Evolutionary conservation across 108 stramenopile genomes (phyloP).

Genomic region (Bacterosira constricta): DNA sequence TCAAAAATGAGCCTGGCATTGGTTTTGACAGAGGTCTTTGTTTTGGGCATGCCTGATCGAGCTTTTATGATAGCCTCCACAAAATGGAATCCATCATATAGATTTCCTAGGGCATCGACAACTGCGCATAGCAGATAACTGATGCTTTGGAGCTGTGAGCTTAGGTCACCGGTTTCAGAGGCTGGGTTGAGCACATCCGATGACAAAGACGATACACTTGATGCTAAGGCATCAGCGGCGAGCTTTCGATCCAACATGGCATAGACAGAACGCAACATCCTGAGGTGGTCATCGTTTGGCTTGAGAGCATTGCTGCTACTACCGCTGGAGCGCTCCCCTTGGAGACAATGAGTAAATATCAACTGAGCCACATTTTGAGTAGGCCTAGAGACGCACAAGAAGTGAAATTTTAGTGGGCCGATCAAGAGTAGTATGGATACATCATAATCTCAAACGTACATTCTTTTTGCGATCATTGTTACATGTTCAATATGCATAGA

Average conservation of each 20-base stretch:
- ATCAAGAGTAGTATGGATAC: no score
- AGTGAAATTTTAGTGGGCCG: no score
- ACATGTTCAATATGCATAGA: constrained; percentile 72
- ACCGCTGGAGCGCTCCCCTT: constrained; percentile 32
- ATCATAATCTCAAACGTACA: constrained; percentile 13
- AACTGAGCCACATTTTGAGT: constrained; percentile 54
- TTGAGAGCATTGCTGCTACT: neutral
- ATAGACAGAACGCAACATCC: constrained; percentile 65
- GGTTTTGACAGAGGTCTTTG: constrained; percentile 34
- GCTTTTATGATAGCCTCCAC: constrained; percentile 49
- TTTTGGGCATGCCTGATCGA: constrained; percentile 22
- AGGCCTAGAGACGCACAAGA: constrained; percentile 37
- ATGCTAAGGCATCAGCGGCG: constrained; percentile 36
- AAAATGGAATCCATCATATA: constrained; percentile 57
- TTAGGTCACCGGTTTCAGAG: neutral
- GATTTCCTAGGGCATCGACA: constrained; percentile 42
- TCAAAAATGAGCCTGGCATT: constrained; percentile 68
- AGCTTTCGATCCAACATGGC: constrained; percentile 33
- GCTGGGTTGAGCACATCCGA: constrained; percentile 28
- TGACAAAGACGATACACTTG: constrained; percentile 21
- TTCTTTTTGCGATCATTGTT: constrained; percentile 52
- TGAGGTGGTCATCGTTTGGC: constrained; percentile 36
- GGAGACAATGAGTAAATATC: constrained; percentile 58
- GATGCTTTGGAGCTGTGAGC: constrained; percentile 27
- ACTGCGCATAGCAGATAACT: constrained; percentile 43